These are phyloP conservation scores for Hypomyces rosellus DNA, from an alignment of 2,329 filamentous ascomycete species.

Conservation along the genomic window DNA sequence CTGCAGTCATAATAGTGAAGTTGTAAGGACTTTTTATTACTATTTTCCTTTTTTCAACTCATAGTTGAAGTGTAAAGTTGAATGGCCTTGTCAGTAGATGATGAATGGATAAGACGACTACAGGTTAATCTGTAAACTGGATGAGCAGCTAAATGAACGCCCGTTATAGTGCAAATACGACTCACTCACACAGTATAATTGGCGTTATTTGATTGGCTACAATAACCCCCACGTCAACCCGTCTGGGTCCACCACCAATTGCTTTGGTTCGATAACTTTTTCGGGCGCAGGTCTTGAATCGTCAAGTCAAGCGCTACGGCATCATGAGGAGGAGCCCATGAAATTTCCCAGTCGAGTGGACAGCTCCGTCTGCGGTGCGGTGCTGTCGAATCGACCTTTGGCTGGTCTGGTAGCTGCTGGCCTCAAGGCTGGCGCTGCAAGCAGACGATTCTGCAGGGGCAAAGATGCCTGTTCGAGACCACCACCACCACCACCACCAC, in stretches of 20 bases:
- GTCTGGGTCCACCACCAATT: neutral
- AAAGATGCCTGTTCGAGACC: conserved; percentile 15
- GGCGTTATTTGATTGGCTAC: neutral
- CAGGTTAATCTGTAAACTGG: too few relatives aligned
- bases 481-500: conserved; percentile 13
- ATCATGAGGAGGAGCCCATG: conserved; percentile 53
- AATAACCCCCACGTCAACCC: neutral
- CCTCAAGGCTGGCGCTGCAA: conserved; percentile 13
- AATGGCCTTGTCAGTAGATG: too few relatives aligned
- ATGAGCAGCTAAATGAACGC: neutral
- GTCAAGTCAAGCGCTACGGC: conserved; percentile 13
- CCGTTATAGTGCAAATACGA: neutral
- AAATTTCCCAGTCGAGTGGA: conserved; percentile 54
- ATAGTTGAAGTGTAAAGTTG: too few relatives aligned
- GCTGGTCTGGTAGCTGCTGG: conserved; percentile 18
- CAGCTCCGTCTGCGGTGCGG: conserved; percentile 52
- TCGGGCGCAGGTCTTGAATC: conserved; percentile 2
- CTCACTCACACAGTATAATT: neutral
- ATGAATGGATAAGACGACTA: too few relatives aligned
- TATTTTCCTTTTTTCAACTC: too few relatives aligned
- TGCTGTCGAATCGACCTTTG: conserved; percentile 42
- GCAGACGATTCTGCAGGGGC: conserved; percentile 20
- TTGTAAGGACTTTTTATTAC: too few relatives aligned
- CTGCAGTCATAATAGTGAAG: too few relatives aligned
- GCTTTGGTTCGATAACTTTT: conserved; percentile 10